Evolutionary conservation across 805 yeast species (phyloP).

Genomic region (Cyberlindnera xishuangbannaensis): DNA sequence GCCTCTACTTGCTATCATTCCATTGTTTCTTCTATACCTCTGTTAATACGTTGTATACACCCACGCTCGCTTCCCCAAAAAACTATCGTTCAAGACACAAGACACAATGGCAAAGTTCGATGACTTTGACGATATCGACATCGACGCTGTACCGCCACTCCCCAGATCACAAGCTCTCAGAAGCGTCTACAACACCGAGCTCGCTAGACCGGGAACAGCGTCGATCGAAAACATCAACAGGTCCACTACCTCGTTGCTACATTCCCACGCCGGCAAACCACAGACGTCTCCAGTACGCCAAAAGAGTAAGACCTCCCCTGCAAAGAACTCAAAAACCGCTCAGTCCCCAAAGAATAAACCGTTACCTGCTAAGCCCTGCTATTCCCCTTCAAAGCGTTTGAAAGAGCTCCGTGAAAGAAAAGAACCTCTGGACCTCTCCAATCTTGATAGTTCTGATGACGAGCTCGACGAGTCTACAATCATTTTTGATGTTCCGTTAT

Average conservation of each 20-base stretch:
- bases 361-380: slow-evolving; percentile 3
- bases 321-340: neutral
- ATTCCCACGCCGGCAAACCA: slow-evolving; percentile 5
- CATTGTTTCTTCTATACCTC: no score
- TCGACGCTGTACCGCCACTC: slow-evolving; percentile 10
- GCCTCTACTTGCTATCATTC: no score
- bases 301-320: neutral
- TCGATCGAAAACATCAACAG: slow-evolving; percentile 11
- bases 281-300: no score
- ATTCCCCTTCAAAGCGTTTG: slow-evolving; percentile 20
- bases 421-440: slow-evolving; percentile 11
- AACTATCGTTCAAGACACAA: neutral
- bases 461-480: slow-evolving; percentile 47
- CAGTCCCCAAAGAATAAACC: neutral
- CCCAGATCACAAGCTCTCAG: neutral
- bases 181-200: neutral
- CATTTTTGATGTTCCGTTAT: slow-evolving; percentile 60
- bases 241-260: slow-evolving; percentile 13
- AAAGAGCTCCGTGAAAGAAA: slow-evolving; percentile 12
- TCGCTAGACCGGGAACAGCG: slow-evolving; percentile 7
- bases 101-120: slow-evolving; percentile 4
- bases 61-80: slow-evolving; percentile 2
- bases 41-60: no score
- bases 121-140: slow-evolving; percentile 19
- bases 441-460: slow-evolving; percentile 37